These are phyloP conservation scores for Suillus lakei DNA, from an alignment of 768 basidiomycete genomes.

Conservation along the genomic window DNA sequence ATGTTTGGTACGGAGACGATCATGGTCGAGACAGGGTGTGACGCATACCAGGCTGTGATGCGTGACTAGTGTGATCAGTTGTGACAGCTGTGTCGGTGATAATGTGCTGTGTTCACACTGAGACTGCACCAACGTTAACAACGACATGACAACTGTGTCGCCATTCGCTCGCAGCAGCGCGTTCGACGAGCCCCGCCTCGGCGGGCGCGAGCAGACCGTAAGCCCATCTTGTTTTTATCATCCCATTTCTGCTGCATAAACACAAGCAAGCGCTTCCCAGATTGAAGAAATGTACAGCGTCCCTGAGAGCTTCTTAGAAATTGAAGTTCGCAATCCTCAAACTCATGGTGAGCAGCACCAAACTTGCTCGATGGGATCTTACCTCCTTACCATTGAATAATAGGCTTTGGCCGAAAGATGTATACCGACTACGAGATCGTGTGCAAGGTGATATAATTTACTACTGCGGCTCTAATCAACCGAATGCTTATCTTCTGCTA, in stretches of 20 bases:
- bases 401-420: constrained; percentile 98
- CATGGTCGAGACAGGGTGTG: neutral
- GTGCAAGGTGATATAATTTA: constrained; percentile 71
- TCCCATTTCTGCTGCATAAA: constrained; percentile 29
- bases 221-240: constrained; percentile 19
- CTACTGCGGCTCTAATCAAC: constrained; percentile 12
- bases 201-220: constrained; percentile 63
- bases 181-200: constrained; percentile 56
- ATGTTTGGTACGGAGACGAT: neutral
- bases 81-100: neutral
- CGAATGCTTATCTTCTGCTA: neutral
- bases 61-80: neutral
- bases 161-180: constrained; percentile 66
- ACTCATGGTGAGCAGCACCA: constrained; percentile 75
- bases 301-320: constrained; percentile 96
- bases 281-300: constrained; percentile 99
- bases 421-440: constrained; percentile 99
- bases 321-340: constrained; percentile 96
- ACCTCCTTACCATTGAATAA: neutral
- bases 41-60: neutral
- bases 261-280: constrained; percentile 49
- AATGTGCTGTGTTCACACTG: neutral
- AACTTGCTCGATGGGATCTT: neutral
- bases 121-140: constrained; percentile 16
- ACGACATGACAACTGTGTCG: constrained; percentile 43